Evolutionary conservation across 1,284 basidiomycete genomes (phyloP), one percentile per base, ranked within the genome.

Genomic region (Takashimella koratensis): DNA sequence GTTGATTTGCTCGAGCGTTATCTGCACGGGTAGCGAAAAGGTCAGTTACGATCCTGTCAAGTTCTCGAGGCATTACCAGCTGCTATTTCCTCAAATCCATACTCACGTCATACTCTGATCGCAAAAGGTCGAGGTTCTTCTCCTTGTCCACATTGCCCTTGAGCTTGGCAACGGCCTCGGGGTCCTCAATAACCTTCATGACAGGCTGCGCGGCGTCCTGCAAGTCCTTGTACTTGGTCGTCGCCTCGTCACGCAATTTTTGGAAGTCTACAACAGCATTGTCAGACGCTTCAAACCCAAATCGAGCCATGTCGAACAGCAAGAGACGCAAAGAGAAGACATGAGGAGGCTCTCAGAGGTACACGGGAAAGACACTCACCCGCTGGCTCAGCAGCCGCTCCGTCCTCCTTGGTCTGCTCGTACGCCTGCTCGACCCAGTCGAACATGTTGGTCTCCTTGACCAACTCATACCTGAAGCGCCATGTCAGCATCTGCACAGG

Each of bases 361-460:
- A 36, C 8, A 36, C 16, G 30, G 30, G 30, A 8, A 36, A 8
- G 21, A 13, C 20, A 39, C 39, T 43, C 23, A 49, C 48, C 39
- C 40, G 46, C 26, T 21, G 56, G 20, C 51, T 63, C 48, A 2
- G 60, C 53, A 0, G 21, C 20, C n/a, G 56, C 54, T 19, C 62
- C 62, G 52, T 58, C 56, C 30, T 40, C 78, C 57, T 88, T 78
- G 40, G 90, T 79, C 77, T 89, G 84, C 69, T 86, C 79, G 70
- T 91, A 91, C 62, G 95, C 77, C 64, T 81, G 82, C 58, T 87
- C 82, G 41, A 88, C 85, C 68, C 93, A 96, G 76, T 93, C 90
- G 57, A 94, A 86, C 91, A 96, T 94, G 77, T 96, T 95, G 48
- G 93, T 98, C 63, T 87, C 89, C 75, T 91, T 95, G 54, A 92